Evolutionary conservation across 1,284 basidiomycete species (phyloP).

Genomic region (Irpex sp.): DNA sequence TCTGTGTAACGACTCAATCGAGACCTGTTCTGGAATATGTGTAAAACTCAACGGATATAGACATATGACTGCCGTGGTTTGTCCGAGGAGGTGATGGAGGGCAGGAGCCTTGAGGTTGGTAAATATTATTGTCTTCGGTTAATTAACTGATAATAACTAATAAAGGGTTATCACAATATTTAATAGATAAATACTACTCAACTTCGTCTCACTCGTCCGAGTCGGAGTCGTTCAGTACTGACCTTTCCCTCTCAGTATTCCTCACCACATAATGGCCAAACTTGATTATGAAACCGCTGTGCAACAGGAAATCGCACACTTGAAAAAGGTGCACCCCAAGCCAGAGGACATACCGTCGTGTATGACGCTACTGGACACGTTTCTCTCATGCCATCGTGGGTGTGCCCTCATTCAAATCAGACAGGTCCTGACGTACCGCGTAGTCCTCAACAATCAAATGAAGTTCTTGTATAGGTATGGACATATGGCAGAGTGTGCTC

Average conservation of each 20-base stretch:
- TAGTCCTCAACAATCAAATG: constrained; percentile 79
- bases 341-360: constrained; percentile 79
- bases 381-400: constrained; percentile 67
- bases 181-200: background rate
- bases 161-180: background rate
- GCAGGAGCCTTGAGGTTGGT: background rate
- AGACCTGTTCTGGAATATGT: background rate
- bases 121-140: no score
- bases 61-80: background rate
- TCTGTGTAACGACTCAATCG: background rate
- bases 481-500: constrained; percentile 67
- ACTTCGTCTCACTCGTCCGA: background rate
- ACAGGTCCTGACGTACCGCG: background rate
- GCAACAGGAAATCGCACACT: constrained; percentile 59
- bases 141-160: background rate
- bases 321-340: constrained; percentile 62
- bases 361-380: constrained; percentile 73
- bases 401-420: constrained; percentile 22
- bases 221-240: background rate
- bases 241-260: background rate
- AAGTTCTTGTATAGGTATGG: constrained; percentile 87
- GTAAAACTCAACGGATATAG: background rate
- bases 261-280: constrained; percentile 7
- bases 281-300: constrained; percentile 42
- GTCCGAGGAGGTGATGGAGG: background rate